These are phyloP conservation scores for Yamadazyma buinensis DNA, from an alignment of 1,139 yeast species.

Conservation along the genomic window DNA sequence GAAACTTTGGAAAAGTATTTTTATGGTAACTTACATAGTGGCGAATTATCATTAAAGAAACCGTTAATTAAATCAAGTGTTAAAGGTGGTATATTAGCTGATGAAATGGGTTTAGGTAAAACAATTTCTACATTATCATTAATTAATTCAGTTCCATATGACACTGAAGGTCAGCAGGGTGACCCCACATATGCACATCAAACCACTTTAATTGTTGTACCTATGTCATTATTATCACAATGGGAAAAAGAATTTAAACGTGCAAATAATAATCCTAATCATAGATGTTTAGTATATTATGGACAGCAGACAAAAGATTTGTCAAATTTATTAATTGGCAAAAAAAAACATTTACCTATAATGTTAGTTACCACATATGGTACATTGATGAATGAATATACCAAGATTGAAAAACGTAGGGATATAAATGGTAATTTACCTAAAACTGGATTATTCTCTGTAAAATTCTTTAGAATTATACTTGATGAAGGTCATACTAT, in stretches of 20 bases:
- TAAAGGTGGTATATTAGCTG: conserved; percentile 90
- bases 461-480: conserved; percentile 73
- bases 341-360: conserved; percentile 48
- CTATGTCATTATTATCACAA: conserved; percentile 85
- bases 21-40: conserved; percentile 80
- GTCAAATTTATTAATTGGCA: conserved; percentile 36
- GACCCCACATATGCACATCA: conserved; percentile 49
- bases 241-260: conserved; percentile 83
- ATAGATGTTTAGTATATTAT: conserved; percentile 60
- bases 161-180: conserved; percentile 18
- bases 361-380: conserved; percentile 87
- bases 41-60: conserved; percentile 66
- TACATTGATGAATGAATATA: conserved; percentile 73
- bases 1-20: conserved; percentile 33
- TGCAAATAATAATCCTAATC: conserved; percentile 46
- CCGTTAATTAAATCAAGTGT: conserved; percentile 60
- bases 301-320: conserved; percentile 61
- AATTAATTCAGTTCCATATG: conserved; percentile 61
- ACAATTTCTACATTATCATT: conserved; percentile 81
- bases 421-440: conserved; percentile 30
- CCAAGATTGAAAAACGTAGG: conserved; percentile 31
- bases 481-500: conserved; percentile 93
- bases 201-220: conserved; percentile 81
- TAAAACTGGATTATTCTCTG: conserved; percentile 59
- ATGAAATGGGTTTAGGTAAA: conserved; percentile 96